Evolutionary conservation across 495 filamentous ascomycete species (phyloP), one percentile per base, ranked within the genome.

Genomic region (Massariosphaeria phaeospora): DNA sequence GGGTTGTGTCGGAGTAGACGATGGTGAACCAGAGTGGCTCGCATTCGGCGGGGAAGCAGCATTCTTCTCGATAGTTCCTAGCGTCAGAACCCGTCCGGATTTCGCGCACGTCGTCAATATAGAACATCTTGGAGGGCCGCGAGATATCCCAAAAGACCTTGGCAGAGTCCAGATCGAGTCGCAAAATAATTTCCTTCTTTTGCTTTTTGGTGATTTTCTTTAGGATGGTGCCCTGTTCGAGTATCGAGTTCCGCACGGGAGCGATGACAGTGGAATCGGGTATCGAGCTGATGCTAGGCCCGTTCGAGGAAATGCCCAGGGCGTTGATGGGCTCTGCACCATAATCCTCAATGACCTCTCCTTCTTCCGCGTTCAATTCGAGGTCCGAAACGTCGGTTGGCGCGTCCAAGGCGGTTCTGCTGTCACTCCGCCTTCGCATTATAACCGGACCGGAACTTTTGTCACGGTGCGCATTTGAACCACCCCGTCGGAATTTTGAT

Each of bases 101-200:
- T 56, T 95, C 88, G 60, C 84, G 84, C 62, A 98, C 90, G 64
- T 98, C 89, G 58, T 98, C 93, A 51, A 98, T 84, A 65, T 94
- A 94, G 59, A 98, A 86, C 15, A 78, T 80, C 57, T 95, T 96
- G 0, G 82, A 77, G 0, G 84, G 79, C 44, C 86, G 86, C 3
- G 78, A 82, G 13, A 80, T 79, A 69, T 94, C 84, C 93, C 93
- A 98, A 27, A 75, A 83, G 29, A 97, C 86, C 67, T 88, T 93
- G 40, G 84, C 89, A 5, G 85, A 77, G 45, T 88, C 84, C 18
- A 84, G 76, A 63, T 97, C 87, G 1, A 96, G 76, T 26, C 82
- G 78, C 57, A 97, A 85, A 26, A 72, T 82, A 35, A 95, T 75
- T 45, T 81, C 77, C 64, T 88, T 89, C 35, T 72, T 76, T 64